Base-by-base conservation (phyloP, 192 early-diverging fungal species). In the Rhizoclosmatium sp. region DNA sequence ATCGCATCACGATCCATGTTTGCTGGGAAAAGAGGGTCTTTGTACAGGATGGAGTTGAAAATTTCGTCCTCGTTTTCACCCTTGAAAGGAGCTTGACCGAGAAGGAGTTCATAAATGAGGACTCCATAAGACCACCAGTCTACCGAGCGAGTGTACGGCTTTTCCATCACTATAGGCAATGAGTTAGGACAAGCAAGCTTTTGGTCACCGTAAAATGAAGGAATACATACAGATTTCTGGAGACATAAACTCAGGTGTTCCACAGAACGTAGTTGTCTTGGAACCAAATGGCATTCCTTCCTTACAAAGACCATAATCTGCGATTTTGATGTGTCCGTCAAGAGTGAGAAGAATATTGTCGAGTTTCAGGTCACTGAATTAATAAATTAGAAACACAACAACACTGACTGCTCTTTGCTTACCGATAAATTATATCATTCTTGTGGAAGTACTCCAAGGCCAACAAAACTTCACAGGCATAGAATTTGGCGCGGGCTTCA, bases 211-310 rank as follows among this genome's bases (percentile, higher is more conserved):
- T 21, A 19, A 62, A 62, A 31, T 62, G 60, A 62, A 62, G 21
- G 40, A 23, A 23, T n/a, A 51, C 75, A 7, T 44, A 76, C 75
- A 87, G 62, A 99, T 98, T 85, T 99, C 98, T 54, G 98, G 98
- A 5, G 96, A 95, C 97, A 99, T 99, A 77, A 98, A 99, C 83
- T 99, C 98, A 31, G 97, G 97, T 39, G 98, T 99, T 23, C 98
- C 98, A 80, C 97, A 98, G 87, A 98, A 99, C 1, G 97, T 99
- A 68, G 92, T 95, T 2, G 98, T 98, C 0, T 91, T 94, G 41
- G 79, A 23, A 21, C 95, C 96, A 74, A 91, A 93, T 59, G 90
- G 88, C 95, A 98, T 98, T 76, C 94, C 93, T 70, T 91, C 97
- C 88, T 99, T 99, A 85, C 98, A 99, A 60, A 99, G 88, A 47